Evolutionary conservation across 371 early-diverging fungal genomes (phyloP).

Genomic region (Circinella umbellata): DNA sequence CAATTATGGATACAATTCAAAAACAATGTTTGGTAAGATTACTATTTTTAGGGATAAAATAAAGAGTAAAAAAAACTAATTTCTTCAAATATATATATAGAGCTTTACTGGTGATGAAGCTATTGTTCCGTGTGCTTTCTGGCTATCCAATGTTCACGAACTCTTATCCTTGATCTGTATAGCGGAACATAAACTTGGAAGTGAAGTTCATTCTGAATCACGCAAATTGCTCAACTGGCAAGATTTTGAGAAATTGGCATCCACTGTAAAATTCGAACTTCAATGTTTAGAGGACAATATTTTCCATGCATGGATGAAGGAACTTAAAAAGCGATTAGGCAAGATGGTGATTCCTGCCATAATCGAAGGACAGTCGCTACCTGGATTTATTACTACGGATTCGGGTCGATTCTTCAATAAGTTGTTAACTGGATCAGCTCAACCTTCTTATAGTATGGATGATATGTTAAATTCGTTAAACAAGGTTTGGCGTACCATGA

Average conservation of each 20-base stretch:
- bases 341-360: conserved; percentile 93
- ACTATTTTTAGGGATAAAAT: too few relatives aligned
- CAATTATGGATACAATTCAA: conserved; percentile 86
- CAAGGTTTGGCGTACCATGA: conserved; percentile 88
- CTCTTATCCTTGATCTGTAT: conserved; percentile 67
- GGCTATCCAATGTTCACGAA: conserved; percentile 95
- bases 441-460: conserved; percentile 82
- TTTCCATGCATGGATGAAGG: conserved; percentile 86
- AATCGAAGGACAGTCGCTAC: conserved; percentile 86
- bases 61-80: not conserved
- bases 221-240: conserved; percentile 36
- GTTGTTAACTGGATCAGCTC: conserved; percentile 64
- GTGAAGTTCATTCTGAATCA: conserved; percentile 32
- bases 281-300: conserved; percentile 67
- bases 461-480: conserved; percentile 86
- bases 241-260: conserved; percentile 54
- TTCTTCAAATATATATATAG: not conserved
- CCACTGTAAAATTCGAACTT: conserved; percentile 58
- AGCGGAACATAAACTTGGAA: conserved; percentile 41
- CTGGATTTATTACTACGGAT: conserved; percentile 87
- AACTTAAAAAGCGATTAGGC: conserved; percentile 85
- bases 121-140: conserved; percentile 75
- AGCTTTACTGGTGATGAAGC: conserved; percentile 58
- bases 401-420: conserved; percentile 81
- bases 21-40: conserved; percentile 68